Evolutionary conservation across 177 flowering plant genomes (phyloP).

Genomic region (Vitis hybrid): DNA sequence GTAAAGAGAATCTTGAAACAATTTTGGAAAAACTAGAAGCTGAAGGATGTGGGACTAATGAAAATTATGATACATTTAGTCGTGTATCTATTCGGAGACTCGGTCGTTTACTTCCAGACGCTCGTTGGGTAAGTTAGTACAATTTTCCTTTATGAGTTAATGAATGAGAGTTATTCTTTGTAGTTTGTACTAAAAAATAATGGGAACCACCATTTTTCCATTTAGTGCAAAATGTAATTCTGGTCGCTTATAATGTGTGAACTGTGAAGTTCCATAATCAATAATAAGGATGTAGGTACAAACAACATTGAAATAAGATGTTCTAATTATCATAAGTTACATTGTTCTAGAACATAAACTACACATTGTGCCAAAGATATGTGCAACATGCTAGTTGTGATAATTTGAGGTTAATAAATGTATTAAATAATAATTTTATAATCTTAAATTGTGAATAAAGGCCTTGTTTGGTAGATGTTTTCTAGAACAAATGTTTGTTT

Average conservation of each 20-base stretch:
- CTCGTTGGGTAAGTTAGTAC: conserved; percentile 66
- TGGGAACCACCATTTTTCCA: neutral
- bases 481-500: too few relatives aligned
- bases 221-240: neutral
- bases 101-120: conserved; percentile 91
- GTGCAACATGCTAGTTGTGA: too few relatives aligned
- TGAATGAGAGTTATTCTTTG: neutral
- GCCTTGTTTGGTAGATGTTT: too few relatives aligned
- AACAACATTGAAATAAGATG: neutral
- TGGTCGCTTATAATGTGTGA: neutral
- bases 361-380: too few relatives aligned
- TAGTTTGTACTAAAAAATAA: neutral
- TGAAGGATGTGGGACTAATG: conserved; percentile 32
- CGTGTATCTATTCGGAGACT: conserved; percentile 72
- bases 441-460: too few relatives aligned
- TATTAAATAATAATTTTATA: too few relatives aligned
- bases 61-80: conserved; percentile 52
- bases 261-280: neutral
- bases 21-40: conserved; percentile 54
- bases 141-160: neutral
- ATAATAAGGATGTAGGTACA: neutral
- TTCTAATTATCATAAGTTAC: too few relatives aligned
- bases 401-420: too few relatives aligned
- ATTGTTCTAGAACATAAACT: too few relatives aligned
- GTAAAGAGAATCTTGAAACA: conserved; percentile 61